Evolutionary conservation across 805 yeast genomes (phyloP), one percentile per base, ranked within the genome.

Genomic region (Candida tallmaniae): DNA sequence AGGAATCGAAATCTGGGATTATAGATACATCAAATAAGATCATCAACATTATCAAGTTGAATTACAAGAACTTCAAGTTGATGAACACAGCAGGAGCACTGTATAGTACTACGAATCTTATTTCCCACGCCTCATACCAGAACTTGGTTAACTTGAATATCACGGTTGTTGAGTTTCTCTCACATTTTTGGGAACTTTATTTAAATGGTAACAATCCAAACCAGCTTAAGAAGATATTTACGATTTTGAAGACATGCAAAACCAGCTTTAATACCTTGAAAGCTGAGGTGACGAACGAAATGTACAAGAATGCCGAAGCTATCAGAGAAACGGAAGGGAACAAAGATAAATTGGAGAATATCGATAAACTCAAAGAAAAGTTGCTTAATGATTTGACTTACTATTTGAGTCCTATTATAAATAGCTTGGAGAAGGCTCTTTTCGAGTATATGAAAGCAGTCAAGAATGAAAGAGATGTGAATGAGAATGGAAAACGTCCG

Each of bases 161-260:
- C 33, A 65, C 70, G 3, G 48, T 60, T n/a, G 56, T 56, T 32
- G 73, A 66, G 45, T 64, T 65, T 35, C 47, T 66, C 16, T 62
- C 68, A 31, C 71, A 65, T 38, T 66, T 66, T 36, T 66, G 73
- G 73, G 56, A 58, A 32, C 38, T 65, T 1, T 66, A 51, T 33
- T 47, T 60, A 17, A 53, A 50, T 34, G 67, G 62, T 5, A 56
- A 53, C 34, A 64, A 62, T 36, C 65, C 70, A 2, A 54, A 34
- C 11, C 67, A 62, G 38, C 48, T 66, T 29, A 61, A 60, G 40
- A 63, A 60, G 39, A 41, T 66, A n/a, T 65, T 56, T 27, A 43
- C 56, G 6, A 60, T 59, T 25, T 50, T 66, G 34, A 65, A 58
- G 32, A 55, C 51, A 38, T 62, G 69, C 41, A 58, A 58, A 27